These are phyloP conservation scores for Zygnema circumcarinatum DNA, from an alignment of 139 green algal species.

Conservation along the genomic window DNA sequence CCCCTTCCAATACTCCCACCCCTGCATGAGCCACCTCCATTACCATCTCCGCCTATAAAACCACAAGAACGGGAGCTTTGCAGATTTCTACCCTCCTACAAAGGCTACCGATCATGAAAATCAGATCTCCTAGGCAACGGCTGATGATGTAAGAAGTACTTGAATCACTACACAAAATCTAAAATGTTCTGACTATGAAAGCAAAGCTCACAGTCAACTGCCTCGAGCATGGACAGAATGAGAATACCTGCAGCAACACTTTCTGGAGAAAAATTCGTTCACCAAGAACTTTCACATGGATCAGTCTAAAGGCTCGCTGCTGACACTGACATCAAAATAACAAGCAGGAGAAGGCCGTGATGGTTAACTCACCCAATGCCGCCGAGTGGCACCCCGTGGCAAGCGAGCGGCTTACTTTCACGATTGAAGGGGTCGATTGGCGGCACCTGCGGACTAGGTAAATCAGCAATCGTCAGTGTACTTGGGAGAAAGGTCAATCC, in stretches of 20 bases:
- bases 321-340: too few relatives aligned
- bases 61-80: background rate
- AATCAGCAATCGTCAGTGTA: background rate
- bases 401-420: slow-evolving; percentile 13
- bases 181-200: too few relatives aligned
- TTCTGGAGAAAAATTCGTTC: too few relatives aligned
- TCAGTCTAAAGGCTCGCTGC: too few relatives aligned
- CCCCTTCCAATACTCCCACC: slow-evolving; percentile 56
- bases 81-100: background rate
- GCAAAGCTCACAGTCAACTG: too few relatives aligned
- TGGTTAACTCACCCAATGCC: slow-evolving; percentile 39
- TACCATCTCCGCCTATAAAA: background rate
- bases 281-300: too few relatives aligned
- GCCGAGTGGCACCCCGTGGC: slow-evolving; percentile 48
- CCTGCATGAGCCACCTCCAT: slow-evolving; percentile 39
- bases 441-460: slow-evolving; percentile 46
- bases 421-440: slow-evolving; percentile 53
- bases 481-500: background rate
- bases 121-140: too few relatives aligned
- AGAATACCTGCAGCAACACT: too few relatives aligned
- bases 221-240: too few relatives aligned
- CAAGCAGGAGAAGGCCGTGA: too few relatives aligned
- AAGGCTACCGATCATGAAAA: background rate
- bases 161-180: too few relatives aligned
- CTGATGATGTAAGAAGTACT: too few relatives aligned